phyloP scores from a whole-genome alignment of 192 early-diverging fungal genomes.

The Coemansia sp. region DNA sequence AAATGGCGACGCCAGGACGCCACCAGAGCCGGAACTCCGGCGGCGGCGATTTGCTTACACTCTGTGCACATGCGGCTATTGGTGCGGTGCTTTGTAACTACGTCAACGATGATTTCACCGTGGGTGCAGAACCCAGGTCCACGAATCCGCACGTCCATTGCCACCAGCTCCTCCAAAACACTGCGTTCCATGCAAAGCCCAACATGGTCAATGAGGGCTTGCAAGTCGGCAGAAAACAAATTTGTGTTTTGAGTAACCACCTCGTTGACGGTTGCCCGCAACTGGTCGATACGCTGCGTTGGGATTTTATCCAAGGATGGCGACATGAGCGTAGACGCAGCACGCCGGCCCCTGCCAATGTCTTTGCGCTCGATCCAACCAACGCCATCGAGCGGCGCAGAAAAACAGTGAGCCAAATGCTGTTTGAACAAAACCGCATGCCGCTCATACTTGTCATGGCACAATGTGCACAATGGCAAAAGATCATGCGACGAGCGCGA shows the following conservation, averaged over 20 bases:
- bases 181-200: not conserved
- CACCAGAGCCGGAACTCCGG: slow-evolving; percentile 28
- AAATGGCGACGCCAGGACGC: slow-evolving; percentile 44
- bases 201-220: not conserved
- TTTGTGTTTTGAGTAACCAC: not conserved
- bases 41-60: slow-evolving; percentile 15
- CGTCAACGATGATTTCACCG: slow-evolving; percentile 38
- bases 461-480: slow-evolving; percentile 32
- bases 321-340: slow-evolving; percentile 32
- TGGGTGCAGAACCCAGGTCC: slow-evolving; percentile 44
- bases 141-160: slow-evolving; percentile 20
- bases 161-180: slow-evolving; percentile 25
- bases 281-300: not conserved
- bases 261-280: slow-evolving; percentile 1
- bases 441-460: slow-evolving; percentile 50
- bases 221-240: slow-evolving; percentile 12
- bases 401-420: slow-evolving; percentile 38
- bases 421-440: slow-evolving; percentile 24
- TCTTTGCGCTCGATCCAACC: slow-evolving; percentile 46
- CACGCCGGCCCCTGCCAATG: slow-evolving; percentile 20
- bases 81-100: not conserved
- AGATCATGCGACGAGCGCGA: slow-evolving; percentile 50
- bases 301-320: slow-evolving; percentile 21
- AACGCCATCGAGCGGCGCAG: slow-evolving; percentile 34
- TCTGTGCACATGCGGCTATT: slow-evolving; percentile 14